Percentiles rank a stretch among this genome's conserved stretches.
phyloP scores from a whole-genome alignment of 208 protist genomes.

The Leishmania martiniquensis region DNA sequence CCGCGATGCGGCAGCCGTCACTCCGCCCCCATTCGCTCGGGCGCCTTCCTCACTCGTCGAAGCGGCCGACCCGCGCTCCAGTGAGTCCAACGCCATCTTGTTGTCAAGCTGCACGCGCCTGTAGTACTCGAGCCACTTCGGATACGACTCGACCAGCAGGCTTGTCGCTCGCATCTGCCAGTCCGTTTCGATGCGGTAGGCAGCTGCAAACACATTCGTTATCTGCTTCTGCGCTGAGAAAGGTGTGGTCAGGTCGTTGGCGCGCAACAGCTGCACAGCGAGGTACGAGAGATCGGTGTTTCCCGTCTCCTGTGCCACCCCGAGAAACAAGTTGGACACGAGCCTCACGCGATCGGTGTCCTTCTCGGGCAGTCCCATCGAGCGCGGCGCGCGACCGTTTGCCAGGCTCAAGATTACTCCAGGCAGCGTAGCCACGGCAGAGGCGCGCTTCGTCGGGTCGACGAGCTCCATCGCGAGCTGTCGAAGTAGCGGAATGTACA shows the following conservation, averaged over 20 bases:
- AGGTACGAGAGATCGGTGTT: constrained; percentile 85
- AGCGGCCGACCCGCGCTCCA: constrained; percentile 1
- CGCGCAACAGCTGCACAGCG: constrained; percentile 82
- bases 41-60: not conserved
- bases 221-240: constrained; percentile 84
- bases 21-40: not conserved
- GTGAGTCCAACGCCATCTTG: constrained; percentile 30
- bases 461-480: constrained; percentile 79
- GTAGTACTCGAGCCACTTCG: constrained; percentile 74
- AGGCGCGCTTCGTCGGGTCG: constrained; percentile 47
- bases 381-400: constrained; percentile 71
- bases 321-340: constrained; percentile 71
- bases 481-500: constrained; percentile 74
- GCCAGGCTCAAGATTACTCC: constrained; percentile 77
- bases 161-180: constrained; percentile 79
- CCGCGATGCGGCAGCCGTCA: not conserved
- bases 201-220: constrained; percentile 81
- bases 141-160: constrained; percentile 57
- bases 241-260: constrained; percentile 73
- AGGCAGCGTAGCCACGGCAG: constrained; percentile 58
- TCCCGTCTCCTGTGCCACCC: constrained; percentile 74
- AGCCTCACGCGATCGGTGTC: constrained; percentile 50
- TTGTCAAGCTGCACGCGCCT: constrained; percentile 62
- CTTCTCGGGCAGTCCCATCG: constrained; percentile 52
- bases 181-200: constrained; percentile 78